Evolutionary conservation across 352 stramenopile species (phyloP), one percentile per base, ranked within the genome.

Genomic region (Pythium brassicae): DNA sequence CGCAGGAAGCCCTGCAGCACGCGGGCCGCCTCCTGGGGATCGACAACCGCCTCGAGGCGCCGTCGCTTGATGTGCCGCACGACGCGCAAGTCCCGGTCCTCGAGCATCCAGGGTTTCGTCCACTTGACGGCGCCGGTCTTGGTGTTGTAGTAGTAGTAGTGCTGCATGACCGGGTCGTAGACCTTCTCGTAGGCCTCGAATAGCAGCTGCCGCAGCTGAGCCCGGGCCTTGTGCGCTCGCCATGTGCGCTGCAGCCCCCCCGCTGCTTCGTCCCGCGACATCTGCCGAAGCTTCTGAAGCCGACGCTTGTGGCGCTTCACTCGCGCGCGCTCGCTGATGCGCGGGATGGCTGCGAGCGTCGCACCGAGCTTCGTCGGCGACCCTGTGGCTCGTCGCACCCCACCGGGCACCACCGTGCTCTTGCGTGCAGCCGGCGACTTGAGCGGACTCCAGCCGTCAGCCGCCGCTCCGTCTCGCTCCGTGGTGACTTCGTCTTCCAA

Each of bases 81-180:
- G 39, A 74, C 64, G 34, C 70, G 71, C 37, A 89, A 58, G 10
- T 86, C 76, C 6, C 54, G 47, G n/a, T 61, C 65, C n/a, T 62
- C 60, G 23, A 90, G 62, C 29, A 89, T 44, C 50, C 57, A 62
- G 17, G 81, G 81, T 35, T 77, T 76, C 44, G 85, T 74, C 78
- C 81, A 92, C 43, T 78, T 79, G 20, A 87, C 81, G 7, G 66
- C 61, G 3, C 79, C 71, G 7, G 75, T 93, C 27, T 76, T 79
- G 32, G 63, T 76, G 72, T 93, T 93, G 69, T 88, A 82, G 65
- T 89, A 93, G 62, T 90, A 93, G 44, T 65, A 89, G 45, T 85
- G 66, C 5, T 76, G 60, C 12, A 74, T 86, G 7, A 60, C 59
- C 2, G 78, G 74, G 52, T 93, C 83, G 29, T 72, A 91, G 26